phyloP scores from a whole-genome alignment of 345 rosid species.

The Dipteronia dyeriana region DNA sequence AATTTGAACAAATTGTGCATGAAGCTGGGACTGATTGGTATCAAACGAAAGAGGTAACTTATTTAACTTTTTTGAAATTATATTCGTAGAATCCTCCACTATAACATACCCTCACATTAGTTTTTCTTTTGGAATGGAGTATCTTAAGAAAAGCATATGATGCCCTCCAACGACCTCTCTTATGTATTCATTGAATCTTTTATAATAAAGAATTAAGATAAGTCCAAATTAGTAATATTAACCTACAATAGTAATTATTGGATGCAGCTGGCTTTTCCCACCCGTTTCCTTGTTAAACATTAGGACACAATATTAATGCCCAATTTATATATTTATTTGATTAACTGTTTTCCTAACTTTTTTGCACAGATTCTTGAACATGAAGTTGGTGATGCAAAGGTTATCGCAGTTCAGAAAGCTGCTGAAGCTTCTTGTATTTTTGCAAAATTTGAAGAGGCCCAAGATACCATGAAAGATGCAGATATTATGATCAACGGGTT shows the following conservation, averaged over 20 bases:
- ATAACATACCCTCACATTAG: neutral
- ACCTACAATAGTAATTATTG: neutral
- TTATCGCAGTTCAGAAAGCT: slow-evolving; percentile 57
- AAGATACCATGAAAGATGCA: slow-evolving; percentile 79
- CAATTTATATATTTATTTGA: neutral
- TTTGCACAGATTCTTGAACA: slow-evolving; percentile 64
- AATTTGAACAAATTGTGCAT: slow-evolving; percentile 40
- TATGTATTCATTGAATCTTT: neutral
- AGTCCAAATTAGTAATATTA: neutral
- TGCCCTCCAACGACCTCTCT: neutral
- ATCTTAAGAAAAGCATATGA: neutral
- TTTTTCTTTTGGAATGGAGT: neutral
- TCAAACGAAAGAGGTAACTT: slow-evolving; percentile 55
- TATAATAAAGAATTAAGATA: neutral
- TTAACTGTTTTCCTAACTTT: slow-evolving; percentile 6
- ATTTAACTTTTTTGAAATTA: neutral
- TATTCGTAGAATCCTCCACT: neutral
- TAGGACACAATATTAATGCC: neutral
- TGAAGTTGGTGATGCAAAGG: slow-evolving; percentile 73
- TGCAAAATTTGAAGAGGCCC: slow-evolving; percentile 91
- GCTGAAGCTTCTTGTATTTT: slow-evolving; percentile 67
- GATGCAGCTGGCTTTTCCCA: neutral
- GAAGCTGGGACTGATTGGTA: slow-evolving; percentile 45
- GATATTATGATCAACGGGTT: slow-evolving; percentile 80
- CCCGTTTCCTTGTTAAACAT: neutral